A percentile compares a stretch with the other conserved stretches of the same genome.
Evolutionary conservation across 257 asterid species (phyloP).

Genomic region (Solanum tarijense): DNA sequence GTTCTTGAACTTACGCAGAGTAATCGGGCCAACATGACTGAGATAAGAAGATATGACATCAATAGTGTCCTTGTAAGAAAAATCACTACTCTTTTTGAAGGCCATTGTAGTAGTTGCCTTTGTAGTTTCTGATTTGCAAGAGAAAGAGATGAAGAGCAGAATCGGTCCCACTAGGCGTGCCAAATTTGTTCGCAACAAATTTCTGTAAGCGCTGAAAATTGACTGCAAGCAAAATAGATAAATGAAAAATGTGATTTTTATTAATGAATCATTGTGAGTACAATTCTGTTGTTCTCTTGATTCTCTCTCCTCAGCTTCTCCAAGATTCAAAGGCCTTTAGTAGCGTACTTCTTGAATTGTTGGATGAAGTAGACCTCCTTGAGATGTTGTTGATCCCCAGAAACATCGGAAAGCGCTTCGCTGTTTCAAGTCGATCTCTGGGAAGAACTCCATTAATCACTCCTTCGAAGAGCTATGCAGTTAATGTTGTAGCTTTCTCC

Average conservation of each 20-base stretch:
- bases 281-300: too few species aligned
- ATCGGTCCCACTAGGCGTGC: not conserved
- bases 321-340: too few species aligned
- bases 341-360: too few species aligned
- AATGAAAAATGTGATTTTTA: not conserved
- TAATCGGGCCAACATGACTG: not conserved
- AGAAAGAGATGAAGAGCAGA: not conserved
- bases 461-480: too few species aligned
- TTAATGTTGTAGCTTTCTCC: too few species aligned
- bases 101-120: not conserved
- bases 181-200: too few species aligned
- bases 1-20: not conserved
- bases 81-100: not conserved
- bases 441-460: too few species aligned
- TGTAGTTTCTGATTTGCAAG: not conserved
- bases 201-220: not conserved
- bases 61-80: not conserved
- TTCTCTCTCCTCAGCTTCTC: too few species aligned
- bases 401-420: too few species aligned
- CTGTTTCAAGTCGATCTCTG: too few species aligned
- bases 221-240: not conserved
- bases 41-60: not conserved
- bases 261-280: not conserved
- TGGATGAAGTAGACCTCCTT: too few species aligned
- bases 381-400: too few species aligned